Evolutionary conservation across 768 basidiomycete genomes (phyloP).

Genomic region (Rhodocollybia butyracea): DNA sequence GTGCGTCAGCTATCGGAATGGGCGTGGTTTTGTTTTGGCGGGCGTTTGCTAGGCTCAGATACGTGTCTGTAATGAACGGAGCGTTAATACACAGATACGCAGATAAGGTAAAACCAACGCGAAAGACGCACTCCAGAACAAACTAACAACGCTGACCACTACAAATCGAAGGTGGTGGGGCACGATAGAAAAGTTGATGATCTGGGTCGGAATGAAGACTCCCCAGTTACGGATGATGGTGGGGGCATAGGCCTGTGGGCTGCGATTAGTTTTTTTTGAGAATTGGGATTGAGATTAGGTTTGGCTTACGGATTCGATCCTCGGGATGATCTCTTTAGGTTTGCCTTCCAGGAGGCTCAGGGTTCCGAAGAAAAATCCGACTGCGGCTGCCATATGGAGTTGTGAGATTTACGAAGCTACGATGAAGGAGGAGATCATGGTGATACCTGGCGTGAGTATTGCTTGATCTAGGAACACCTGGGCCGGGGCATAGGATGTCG

Average conservation of each 20-base stretch:
- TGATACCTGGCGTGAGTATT: slow-evolving; percentile 64
- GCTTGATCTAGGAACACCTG: slow-evolving; percentile 84
- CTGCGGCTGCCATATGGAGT: slow-evolving; percentile 35
- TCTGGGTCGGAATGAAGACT: slow-evolving; percentile 74
- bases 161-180: slow-evolving; percentile 77
- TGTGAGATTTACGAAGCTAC: neutral
- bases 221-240: slow-evolving; percentile 78
- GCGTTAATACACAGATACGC: neutral
- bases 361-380: slow-evolving; percentile 38
- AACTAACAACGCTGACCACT: slow-evolving; percentile 69
- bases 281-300: neutral
- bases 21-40: slow-evolving; percentile 10
- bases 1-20: neutral
- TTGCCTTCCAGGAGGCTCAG: slow-evolving; percentile 62
- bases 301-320: slow-evolving; percentile 42
- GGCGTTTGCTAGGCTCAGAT: slow-evolving; percentile 58
- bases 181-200: slow-evolving; percentile 75
- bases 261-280: neutral
- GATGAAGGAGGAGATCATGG: neutral
- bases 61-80: slow-evolving; percentile 53
- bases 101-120: neutral
- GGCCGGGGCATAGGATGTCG: neutral
- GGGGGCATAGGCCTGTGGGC: slow-evolving; percentile 57
- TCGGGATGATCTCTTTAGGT: slow-evolving; percentile 29
- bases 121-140: slow-evolving; percentile 75